Conservation (phyloP, 73 alveolate genomes). For the Paramecium octaurelia region DNA sequence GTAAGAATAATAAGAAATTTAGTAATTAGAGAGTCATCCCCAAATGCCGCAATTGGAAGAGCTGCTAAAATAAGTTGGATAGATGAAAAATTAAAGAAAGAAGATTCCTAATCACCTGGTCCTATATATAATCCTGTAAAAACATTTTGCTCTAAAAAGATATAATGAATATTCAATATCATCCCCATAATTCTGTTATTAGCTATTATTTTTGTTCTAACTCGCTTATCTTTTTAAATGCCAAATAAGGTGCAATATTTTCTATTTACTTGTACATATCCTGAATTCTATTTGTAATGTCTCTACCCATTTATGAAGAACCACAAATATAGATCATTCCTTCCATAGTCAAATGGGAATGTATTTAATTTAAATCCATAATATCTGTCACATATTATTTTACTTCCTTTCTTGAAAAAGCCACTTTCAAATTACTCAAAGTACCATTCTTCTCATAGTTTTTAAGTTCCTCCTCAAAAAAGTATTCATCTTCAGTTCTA, state of each 20-base stretch:
- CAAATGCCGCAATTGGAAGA: not conserved
- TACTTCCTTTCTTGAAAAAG: slow-evolving; percentile 73
- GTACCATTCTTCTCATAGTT: slow-evolving; percentile 65
- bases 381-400: slow-evolving; percentile 76
- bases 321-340: slow-evolving; percentile 60
- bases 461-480: slow-evolving; percentile 67
- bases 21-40: not conserved
- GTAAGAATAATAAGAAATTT: not conserved
- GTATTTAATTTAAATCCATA: slow-evolving; percentile 54
- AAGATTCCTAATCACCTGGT: not conserved
- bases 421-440: slow-evolving; percentile 65
- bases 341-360: not conserved
- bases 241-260: slow-evolving; percentile 45
- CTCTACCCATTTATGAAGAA: slow-evolving; percentile 40
- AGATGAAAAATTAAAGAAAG: not conserved
- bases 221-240: slow-evolving; percentile 30
- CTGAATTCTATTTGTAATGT: not conserved
- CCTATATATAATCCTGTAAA: slow-evolving; percentile 33
- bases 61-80: not conserved
- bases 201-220: slow-evolving; percentile 15
- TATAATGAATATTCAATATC: not conserved
- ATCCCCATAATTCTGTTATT: slow-evolving; percentile 63
- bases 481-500: slow-evolving; percentile 68
- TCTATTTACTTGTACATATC: slow-evolving; percentile 44
- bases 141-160: slow-evolving; percentile 20